These are phyloP conservation scores for Wickerhamomyces sp. DNA, from an alignment of 1,139 yeast species.

Conservation along the genomic window DNA sequence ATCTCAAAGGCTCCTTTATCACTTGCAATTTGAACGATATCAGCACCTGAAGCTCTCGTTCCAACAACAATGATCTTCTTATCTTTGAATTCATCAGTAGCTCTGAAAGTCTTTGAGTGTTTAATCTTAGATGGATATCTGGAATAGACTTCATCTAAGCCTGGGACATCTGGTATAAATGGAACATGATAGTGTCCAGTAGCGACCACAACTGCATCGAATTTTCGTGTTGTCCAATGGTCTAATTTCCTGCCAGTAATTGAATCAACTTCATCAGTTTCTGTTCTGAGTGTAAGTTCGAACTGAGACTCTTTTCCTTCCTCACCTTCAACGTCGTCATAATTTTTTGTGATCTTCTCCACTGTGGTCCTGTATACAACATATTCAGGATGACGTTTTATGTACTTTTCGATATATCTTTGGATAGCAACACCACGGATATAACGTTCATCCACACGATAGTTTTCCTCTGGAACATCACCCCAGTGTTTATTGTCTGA, in stretches of 20 bases:
- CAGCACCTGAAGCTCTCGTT: conserved; percentile 42
- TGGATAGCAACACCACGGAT: conserved; percentile 26
- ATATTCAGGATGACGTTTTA: conserved; percentile 27
- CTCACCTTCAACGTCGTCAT: conserved; percentile 2
- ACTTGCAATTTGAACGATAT: conserved; percentile 27
- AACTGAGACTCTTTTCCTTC: conserved; percentile 25
- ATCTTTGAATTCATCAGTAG: conserved; percentile 26
- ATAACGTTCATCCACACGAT: conserved; percentile 22
- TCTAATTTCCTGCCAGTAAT: conserved; percentile 15
- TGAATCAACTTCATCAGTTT: conserved; percentile 8
- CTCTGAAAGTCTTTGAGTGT: conserved; percentile 38
- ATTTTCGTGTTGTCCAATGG: conserved; percentile 37
- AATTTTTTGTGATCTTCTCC: conserved; percentile 30
- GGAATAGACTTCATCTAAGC: conserved; percentile 32
- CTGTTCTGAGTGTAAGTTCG: conserved; percentile 30
- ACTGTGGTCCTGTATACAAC: conserved; percentile 33
- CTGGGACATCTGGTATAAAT: conserved; percentile 40
- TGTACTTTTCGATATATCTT: conserved; percentile 34
- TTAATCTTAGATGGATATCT: conserved; percentile 28
- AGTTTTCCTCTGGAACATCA: conserved; percentile 10
- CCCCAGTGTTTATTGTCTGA: conserved; percentile 36
- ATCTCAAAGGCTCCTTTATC: conserved; percentile 19
- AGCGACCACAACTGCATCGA: conserved; percentile 48
- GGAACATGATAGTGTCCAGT: conserved; percentile 55
- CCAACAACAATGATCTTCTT: conserved; percentile 38